A percentile compares a stretch with the other conserved stretches of the same genome.
Conservation (phyloP, 192 early-diverging fungal species). For the Coemansia sp. region DNA sequence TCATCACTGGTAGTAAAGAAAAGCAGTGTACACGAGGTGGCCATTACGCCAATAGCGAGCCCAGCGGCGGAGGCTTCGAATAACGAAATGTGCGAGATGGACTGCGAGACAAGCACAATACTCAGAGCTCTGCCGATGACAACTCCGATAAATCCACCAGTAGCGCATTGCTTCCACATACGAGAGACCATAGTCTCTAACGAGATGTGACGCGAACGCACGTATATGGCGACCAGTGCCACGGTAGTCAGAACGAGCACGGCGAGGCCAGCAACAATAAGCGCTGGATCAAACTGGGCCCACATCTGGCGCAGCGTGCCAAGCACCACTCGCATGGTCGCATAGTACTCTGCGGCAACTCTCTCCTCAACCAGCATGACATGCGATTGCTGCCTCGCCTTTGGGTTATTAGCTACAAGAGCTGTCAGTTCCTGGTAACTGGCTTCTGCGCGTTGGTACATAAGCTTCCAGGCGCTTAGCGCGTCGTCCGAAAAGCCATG, state of each 20-base stretch:
- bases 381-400: neutral
- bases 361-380: conserved; percentile 30
- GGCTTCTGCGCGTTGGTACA: conserved; percentile 36
- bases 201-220: conserved; percentile 8
- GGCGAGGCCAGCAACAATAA: conserved; percentile 73
- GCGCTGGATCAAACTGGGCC: conserved; percentile 86
- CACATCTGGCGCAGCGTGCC: conserved; percentile 78
- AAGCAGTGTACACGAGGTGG: conserved; percentile 20
- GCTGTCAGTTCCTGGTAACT: conserved; percentile 31
- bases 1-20: conserved; percentile 10
- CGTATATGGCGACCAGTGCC: conserved; percentile 12
- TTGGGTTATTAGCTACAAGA: conserved; percentile 1
- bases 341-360: conserved; percentile 44
- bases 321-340: conserved; percentile 66
- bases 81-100: conserved; percentile 14
- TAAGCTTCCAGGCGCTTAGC: conserved; percentile 29
- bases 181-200: conserved; percentile 12
- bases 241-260: conserved; percentile 45
- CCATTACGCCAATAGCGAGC: conserved; percentile 13
- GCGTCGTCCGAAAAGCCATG: conserved; percentile 51
- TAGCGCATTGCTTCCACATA: conserved; percentile 4
- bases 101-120: neutral
- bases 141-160: conserved; percentile 14
- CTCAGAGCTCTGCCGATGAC: conserved; percentile 20
- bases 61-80: conserved; percentile 30